Conservation (phyloP, 148 eudicot species). For the Cornus controversa region DNA sequence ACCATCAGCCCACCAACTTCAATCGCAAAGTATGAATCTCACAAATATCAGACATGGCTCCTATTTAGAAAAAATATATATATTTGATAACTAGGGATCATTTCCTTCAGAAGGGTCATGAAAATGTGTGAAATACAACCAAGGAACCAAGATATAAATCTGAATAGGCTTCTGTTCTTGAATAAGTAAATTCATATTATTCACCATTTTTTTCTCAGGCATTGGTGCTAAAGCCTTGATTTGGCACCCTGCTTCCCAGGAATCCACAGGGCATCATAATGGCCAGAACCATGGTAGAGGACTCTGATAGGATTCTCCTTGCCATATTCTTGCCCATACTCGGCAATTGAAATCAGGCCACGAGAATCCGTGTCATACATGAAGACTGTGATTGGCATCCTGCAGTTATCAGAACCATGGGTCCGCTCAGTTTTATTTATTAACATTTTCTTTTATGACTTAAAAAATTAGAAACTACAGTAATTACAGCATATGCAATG, state of each 20-base stretch:
- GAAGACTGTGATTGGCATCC: slow-evolving; percentile 97
- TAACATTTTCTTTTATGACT: neutral
- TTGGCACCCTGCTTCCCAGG: slow-evolving; percentile 52
- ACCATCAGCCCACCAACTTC: neutral
- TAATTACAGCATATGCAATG: neutral
- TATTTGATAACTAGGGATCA: neutral
- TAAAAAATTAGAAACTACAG: neutral
- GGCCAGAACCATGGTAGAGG: slow-evolving; percentile 90
- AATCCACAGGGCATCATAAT: slow-evolving; percentile 81
- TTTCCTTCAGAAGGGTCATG: neutral
- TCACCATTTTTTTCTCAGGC: neutral
- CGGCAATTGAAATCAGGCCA: slow-evolving; percentile 88
- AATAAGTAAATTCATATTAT: neutral
- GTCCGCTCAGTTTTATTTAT: neutral
- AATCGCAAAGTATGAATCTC: neutral
- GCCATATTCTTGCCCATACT: slow-evolving; percentile 92
- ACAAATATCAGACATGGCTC: neutral
- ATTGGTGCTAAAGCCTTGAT: slow-evolving; percentile 47
- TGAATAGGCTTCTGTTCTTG: neutral
- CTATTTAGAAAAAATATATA: neutral
- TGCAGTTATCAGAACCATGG: slow-evolving; percentile 25
- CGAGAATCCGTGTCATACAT: slow-evolving; percentile 66
- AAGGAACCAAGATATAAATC: neutral
- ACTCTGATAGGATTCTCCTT: slow-evolving; percentile 79
- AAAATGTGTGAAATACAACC: neutral